phyloP scores from a whole-genome alignment of 2,329 filamentous ascomycete species.

The Cladophialophora immunda region DNA sequence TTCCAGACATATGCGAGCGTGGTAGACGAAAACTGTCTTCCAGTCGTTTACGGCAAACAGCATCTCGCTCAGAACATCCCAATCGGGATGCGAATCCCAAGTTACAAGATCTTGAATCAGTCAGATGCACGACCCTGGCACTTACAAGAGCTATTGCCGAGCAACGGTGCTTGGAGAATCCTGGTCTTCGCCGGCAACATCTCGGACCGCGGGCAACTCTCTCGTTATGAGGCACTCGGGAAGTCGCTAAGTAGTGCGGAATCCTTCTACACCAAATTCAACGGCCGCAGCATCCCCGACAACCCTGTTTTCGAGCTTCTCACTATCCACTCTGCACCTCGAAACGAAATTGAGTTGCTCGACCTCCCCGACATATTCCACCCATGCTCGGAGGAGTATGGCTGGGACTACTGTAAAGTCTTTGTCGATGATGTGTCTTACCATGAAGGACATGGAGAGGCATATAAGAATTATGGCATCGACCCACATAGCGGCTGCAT shows the following conservation, averaged over 20 bases:
- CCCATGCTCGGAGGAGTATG: slow-evolving; percentile 48
- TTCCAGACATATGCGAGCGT: neutral
- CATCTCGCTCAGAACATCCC: neutral
- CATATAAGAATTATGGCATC: slow-evolving; percentile 65
- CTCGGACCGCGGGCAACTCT: slow-evolving; percentile 57
- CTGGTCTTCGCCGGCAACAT: slow-evolving; percentile 70
- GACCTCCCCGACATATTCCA: slow-evolving; percentile 61
- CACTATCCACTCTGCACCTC: slow-evolving; percentile 65
- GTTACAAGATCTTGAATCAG: slow-evolving; percentile 47
- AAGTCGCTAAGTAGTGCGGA: slow-evolving; percentile 54
- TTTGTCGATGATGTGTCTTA: slow-evolving; percentile 64
- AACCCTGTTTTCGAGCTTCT: slow-evolving; percentile 62
- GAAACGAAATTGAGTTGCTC: slow-evolving; percentile 60
- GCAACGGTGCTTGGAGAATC: slow-evolving; percentile 49
- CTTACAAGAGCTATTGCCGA: slow-evolving; percentile 47
- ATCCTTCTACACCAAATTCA: slow-evolving; percentile 57
- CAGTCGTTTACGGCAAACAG: slow-evolving; percentile 43
- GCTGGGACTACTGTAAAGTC: slow-evolving; percentile 59
- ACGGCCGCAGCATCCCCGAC: slow-evolving; percentile 41
- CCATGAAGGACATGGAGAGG: slow-evolving; percentile 60
- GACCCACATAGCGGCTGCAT: slow-evolving; percentile 63
- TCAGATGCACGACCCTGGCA: slow-evolving; percentile 50
- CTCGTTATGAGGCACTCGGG: slow-evolving; percentile 50
- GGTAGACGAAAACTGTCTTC: slow-evolving; percentile 26
- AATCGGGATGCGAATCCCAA: slow-evolving; percentile 46